Base-by-base conservation (phyloP, 441 rosid species). In the Daphne laureola region DNA sequence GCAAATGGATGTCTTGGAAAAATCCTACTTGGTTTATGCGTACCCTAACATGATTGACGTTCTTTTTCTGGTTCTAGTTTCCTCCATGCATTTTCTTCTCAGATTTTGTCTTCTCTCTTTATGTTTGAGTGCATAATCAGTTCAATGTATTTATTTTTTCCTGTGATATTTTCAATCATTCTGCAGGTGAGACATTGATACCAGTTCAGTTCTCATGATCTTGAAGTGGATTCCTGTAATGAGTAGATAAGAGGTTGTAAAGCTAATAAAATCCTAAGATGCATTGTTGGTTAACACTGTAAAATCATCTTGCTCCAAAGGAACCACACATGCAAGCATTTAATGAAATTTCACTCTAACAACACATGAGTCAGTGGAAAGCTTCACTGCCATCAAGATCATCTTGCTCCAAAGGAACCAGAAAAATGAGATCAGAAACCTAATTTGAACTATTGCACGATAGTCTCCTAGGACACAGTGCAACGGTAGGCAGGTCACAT, bases 371-470 rank as follows among this genome's bases (percentile, higher is more conserved):
- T 31, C 44, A 25, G 1, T 5, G 6, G 7, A 89, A 65, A 89
- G 88, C 81, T 86, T 92, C 59, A 92, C 98, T 2, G 97, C 96
- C 69, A 89, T 81, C 69, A 92, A 71, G 70, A 89, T 84, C 98
- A 86, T 93, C 92, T 96, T 89, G 73, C 53, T 51, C 25, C 41
- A 73, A 43, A 11, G 38, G 57, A 61, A 50, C 43, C 0, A 27
- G 17, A 51, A 26, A 15, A 54, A 51, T 21, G 42, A n/a, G n/a
- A 51, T 17, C 55, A 61, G 38, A 57, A 12, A 15, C 14, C 16
- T 8, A 14, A 13, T 36, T 21, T n/a, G 21, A 48, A 14, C 62
- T 41, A 31, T 47, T n/a, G 38, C 31, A 4, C 36, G n/a, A n/a
- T n/a, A n/a, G n/a, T n/a, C n/a, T n/a, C n/a, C n/a, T n/a, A n/a